Base-by-base conservation (phyloP, 2,329 filamentous ascomycete species). In the Chaetomium sp. region DNA sequence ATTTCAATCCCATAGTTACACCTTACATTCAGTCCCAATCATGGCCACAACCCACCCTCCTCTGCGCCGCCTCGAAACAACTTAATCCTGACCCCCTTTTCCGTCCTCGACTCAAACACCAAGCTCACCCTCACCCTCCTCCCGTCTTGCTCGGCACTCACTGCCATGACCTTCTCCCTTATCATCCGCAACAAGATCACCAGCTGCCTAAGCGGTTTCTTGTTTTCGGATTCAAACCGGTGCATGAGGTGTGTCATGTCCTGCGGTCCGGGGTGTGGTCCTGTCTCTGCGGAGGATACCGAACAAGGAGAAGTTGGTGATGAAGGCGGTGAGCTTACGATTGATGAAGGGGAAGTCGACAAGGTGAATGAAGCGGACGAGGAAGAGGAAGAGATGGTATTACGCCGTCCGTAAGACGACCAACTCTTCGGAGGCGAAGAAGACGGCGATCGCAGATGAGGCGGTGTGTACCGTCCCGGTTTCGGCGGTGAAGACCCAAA, bases 171-270 rank as follows among this genome's bases (percentile, higher is more conserved):
- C 50, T 46, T 5, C 6, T 49, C 43, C 42, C 45, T 8, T 14
- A 61, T 35, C 43, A 47, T 3, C 44, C 48, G 40, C 44, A 63
- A 9, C 19, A 63, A 33, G 10, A 42, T 53, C 2, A 37, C 61
- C 4, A 63, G 19, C 45, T 52, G 44, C 32, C 46, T 27, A 34
- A 63, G 46, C 12, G 43, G 11, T 11, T 5, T 43, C 32, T 61
- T 57, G 32, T 55, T 51, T 6, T 53, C 37, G 40, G 9, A 4
- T 42, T 63, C 58, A 58, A 60, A 63, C 1, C 0, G 27, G 11
- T 4, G 4, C 27, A 63, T 12, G 6, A 36, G 37, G 1, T 34
- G 46, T 1, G 33, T 44, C 45, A 45, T 38, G 10, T 63, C 57
- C 43, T 36, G 6, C 10, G 60, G 53, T 1, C 3, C 19, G 3